Percentiles rank a stretch among this genome's conserved stretches.
phyloP scores from a whole-genome alignment of 495 filamentous ascomycete species.

The Bathelium albidoporum region DNA sequence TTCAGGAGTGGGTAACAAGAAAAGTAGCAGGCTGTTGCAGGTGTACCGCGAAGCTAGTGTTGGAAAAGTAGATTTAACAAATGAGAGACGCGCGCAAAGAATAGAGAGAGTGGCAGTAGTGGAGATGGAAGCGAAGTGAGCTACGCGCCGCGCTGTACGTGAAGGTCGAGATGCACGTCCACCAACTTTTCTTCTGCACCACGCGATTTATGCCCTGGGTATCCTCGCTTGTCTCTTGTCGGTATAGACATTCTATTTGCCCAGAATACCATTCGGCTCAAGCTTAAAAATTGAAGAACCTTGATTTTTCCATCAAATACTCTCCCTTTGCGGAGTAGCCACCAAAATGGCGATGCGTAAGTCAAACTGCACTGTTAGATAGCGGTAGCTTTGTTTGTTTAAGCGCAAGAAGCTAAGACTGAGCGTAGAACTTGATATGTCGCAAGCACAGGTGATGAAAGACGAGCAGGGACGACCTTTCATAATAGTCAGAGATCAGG shows the following conservation, averaged over 20 bases:
- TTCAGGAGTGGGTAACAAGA: not conserved
- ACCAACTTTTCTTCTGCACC: slow-evolving; percentile 26
- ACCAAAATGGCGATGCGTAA: slow-evolving; percentile 56
- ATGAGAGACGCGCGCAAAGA: not conserved
- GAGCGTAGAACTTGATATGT: not conserved
- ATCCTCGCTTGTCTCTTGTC: no score
- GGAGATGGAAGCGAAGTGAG: not conserved
- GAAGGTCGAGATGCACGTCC: slow-evolving; percentile 7
- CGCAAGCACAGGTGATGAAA: slow-evolving; percentile 60
- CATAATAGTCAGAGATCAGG: slow-evolving; percentile 97
- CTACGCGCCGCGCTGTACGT: not conserved
- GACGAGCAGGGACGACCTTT: slow-evolving; percentile 97
- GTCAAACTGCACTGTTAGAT: slow-evolving; percentile 20
- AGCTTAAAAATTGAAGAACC: no score
- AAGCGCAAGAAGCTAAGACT: not conserved
- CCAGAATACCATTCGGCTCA: slow-evolving; percentile 30
- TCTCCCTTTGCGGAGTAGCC: not conserved
- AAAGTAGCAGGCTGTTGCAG: not conserved
- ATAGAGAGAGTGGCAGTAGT: not conserved
- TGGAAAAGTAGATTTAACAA: not conserved
- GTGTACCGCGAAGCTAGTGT: not conserved
- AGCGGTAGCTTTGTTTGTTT: not conserved
- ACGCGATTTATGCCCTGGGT: no score
- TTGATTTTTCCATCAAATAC: not conserved
- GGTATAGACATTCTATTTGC: no score